Evolutionary conservation across 257 asterid genomes (phyloP), one percentile per base, ranked within the genome.

Genomic region (Fraxinus americana): DNA sequence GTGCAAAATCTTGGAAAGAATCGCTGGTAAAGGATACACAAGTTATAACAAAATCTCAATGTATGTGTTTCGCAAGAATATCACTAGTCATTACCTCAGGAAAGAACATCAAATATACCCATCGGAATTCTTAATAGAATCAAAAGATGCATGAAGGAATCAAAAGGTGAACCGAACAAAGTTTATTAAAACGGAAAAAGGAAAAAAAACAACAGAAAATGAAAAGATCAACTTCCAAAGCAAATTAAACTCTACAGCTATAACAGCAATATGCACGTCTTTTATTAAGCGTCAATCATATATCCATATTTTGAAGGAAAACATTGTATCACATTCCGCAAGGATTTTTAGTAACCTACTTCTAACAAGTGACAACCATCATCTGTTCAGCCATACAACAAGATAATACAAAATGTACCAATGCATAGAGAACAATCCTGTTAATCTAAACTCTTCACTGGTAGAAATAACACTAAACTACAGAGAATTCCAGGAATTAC

Each of bases 1-100:
- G 77, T 79, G 88, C 83, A 88, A 50, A 66, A 92, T 74, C 86
- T 92, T 86, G 36, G 97, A 93, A 63, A 87, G 17, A 38, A 92
- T 65, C 79, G 79, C 99, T 96, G 94, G 65, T 81, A 68, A 76
- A 77, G 74, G 39, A 80, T 35, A 61, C 39, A 69, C 48, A 32
- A 75, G 70, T 75, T 69, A 35, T 67, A 63, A 78, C 29, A 76
- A 70, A 76, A 77, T 52, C 35, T 41, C 67, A 41, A 38, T 38
- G 6, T 29, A 34, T 65, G 38, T 50, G 61, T 2, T 29, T 6
- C 77, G 13, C 59, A 30, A 78, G 25, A 59, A n/a, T 36, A 43
- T 32, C 67, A 72, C 43, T 4, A 8, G 12, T 71, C 45, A 30
- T 39, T 69, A 19, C 50, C 36, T 7, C 39, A 54, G 32, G 59